Conservation (phyloP, 176 grass and related monocot species). For the Aechmea fasciata region DNA sequence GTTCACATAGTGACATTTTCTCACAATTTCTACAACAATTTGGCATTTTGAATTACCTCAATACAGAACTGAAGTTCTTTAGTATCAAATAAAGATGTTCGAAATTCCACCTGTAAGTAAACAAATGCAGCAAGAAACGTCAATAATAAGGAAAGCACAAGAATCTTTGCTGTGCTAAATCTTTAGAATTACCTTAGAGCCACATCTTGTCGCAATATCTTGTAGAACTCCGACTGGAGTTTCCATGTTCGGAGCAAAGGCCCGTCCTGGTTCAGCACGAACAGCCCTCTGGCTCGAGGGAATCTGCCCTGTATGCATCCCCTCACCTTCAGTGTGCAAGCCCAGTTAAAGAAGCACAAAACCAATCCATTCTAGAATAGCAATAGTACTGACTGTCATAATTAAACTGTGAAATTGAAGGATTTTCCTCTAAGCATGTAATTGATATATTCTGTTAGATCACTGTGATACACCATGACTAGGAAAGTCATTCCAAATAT, state of each 20-base stretch:
- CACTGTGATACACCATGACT: no score
- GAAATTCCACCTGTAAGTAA: conserved; percentile 63
- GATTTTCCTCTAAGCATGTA: no score
- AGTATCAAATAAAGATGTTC: conserved; percentile 47
- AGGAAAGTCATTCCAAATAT: no score
- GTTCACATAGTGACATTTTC: background rate
- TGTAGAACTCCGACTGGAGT: conserved; percentile 39
- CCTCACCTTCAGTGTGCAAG: conserved; percentile 33
- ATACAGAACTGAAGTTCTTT: conserved; percentile 59
- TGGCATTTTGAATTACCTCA: conserved; percentile 47
- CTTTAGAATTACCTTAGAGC: conserved; percentile 59
- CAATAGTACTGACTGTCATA: background rate
- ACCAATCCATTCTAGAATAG: conserved; percentile 2
- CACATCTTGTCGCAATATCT: conserved; percentile 65
- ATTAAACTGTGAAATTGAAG: background rate
- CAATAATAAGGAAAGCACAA: conserved; percentile 25
- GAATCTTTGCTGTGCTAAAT: conserved; percentile 2
- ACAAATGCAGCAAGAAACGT: conserved; percentile 17
- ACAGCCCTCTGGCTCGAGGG: conserved; percentile 25
- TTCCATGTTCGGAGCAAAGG: conserved; percentile 26
- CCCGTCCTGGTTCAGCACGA: conserved; percentile 28
- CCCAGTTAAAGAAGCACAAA: conserved; percentile 16
- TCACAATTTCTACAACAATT: background rate
- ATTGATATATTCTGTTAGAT: no score
- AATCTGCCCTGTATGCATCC: conserved; percentile 13